Evolutionary conservation across 2,329 filamentous ascomycete genomes (phyloP), one percentile per base, ranked within the genome.

Genomic region (Fusarium lateritium): DNA sequence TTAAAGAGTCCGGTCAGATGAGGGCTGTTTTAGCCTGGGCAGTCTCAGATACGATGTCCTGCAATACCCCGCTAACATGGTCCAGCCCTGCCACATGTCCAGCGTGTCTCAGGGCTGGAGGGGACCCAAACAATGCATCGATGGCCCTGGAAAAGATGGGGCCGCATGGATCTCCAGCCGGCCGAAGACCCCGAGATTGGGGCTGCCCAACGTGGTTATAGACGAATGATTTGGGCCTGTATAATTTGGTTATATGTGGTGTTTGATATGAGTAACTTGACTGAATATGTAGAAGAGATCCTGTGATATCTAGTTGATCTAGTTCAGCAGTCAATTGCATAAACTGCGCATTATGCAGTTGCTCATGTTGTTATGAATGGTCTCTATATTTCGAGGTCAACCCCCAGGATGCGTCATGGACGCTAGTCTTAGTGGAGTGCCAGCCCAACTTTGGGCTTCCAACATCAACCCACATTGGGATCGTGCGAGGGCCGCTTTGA

Each of bases 391-490:
- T n/a, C 21, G n/a, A 53, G 47, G 31, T 26, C 13, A 3, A 22
- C 15, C 59, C 59, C 56, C 28, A 4, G 28, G 28, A 7, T 28
- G 10, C 28, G 28, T 28, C 28, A 28, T 28, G 28, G 9, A 28
- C 28, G 38, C 57, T 39, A 44, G 42, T 40, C 31, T 40, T 56
- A 56, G 43, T 45, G 43, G 53, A 56, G 43, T 40, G 22, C 31
- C 31, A 26, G 53, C 59, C 43, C 38, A 10, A 54, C 24, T 42
- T 52, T 28, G 28, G 28, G 28, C 52, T 40, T n/a, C 59, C 53
- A 67, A 42, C 51, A 62, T 58, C 58, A 72, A 70, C 69, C 66
- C 66, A 65, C 69, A 45, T 67, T 57, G 58, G 42, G 49, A 56
- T 62, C 57, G 57, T 44, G 57, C 57, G 49, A 73, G 66, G 56